Conservation (phyloP, 306 rosid genomes). For the Pyrus betulifolia region DNA sequence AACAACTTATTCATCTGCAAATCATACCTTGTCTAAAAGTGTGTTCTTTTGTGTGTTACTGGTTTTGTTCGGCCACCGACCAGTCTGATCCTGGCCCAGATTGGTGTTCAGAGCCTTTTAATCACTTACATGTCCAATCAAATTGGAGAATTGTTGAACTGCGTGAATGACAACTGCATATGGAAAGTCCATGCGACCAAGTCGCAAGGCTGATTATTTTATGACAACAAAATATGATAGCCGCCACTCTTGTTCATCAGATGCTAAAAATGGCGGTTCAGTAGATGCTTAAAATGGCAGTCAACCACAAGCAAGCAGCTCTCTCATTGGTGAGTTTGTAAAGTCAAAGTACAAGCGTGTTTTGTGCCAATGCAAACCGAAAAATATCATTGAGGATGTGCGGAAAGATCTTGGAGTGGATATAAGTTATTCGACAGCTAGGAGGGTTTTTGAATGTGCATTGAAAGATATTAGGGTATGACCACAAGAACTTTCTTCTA, state of each 20-base stretch:
- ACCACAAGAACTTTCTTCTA: not conserved
- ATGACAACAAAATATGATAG: not conserved
- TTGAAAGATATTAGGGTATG: not conserved
- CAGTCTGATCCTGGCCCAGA: not conserved
- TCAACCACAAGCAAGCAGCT: conserved; percentile 22
- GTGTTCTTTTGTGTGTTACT: not conserved
- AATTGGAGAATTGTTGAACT: not conserved
- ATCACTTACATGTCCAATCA: not conserved
- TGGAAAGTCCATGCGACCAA: conserved; percentile 4
- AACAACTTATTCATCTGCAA: not conserved
- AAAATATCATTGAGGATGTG: conserved; percentile 13
- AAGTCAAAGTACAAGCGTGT: conserved; percentile 9
- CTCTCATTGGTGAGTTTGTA: conserved; percentile 10
- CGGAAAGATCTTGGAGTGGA: conserved; percentile 13
- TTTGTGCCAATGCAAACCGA: conserved; percentile 1
- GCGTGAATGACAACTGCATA: conserved; percentile 6
- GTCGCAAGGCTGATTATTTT: not conserved
- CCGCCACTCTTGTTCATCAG: not conserved
- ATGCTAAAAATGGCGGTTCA: not conserved
- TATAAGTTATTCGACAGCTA: conserved; percentile 8
- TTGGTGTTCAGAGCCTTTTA: not conserved
- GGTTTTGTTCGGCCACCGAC: not conserved
- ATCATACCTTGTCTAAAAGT: not conserved
- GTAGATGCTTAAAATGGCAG: too few relatives aligned
- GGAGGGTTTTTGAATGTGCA: conserved; percentile 10